A percentile compares a stretch with the other conserved stretches of the same genome.
Evolutionary conservation across 2,329 filamentous ascomycete genomes (phyloP).

Genomic region (Trichoderma cornu-damae): DNA sequence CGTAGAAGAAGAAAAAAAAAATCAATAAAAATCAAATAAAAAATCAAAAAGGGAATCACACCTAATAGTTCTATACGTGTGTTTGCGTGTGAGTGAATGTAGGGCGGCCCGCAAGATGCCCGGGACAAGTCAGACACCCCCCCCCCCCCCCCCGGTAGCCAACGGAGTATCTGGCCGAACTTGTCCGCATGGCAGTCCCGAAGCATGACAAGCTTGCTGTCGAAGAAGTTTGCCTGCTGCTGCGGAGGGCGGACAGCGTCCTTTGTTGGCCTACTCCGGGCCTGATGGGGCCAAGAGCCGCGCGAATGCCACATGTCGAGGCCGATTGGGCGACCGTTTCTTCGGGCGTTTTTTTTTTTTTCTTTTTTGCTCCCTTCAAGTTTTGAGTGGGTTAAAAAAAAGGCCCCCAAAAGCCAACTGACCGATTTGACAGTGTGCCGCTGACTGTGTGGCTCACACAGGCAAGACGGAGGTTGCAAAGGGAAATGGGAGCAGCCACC

Average conservation of each 20-base stretch:
- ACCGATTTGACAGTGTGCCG: not conserved
- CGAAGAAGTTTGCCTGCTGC: too few species aligned
- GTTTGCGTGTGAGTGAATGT: not conserved
- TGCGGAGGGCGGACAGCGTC: constrained; percentile 11
- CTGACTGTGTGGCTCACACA: constrained; percentile 10
- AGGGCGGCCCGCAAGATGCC: not conserved
- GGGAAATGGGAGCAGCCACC: constrained; percentile 6
- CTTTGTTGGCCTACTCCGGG: not conserved
- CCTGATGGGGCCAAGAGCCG: not conserved
- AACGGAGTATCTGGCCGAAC: not conserved
- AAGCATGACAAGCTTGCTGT: not conserved
- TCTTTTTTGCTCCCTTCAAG: not conserved
- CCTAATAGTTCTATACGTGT: not conserved
- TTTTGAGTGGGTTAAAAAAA: not conserved
- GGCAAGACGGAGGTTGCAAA: not conserved
- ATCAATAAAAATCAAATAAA: too few species aligned
- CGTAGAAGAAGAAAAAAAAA: not conserved
- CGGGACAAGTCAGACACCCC: not conserved
- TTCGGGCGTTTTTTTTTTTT: not conserved
- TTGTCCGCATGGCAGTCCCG: not conserved
- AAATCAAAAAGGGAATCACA: not conserved
- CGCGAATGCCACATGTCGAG: constrained; percentile 1
- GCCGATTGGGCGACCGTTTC: constrained; percentile 3
- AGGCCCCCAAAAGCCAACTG: not conserved
- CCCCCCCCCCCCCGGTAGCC: not conserved